phyloP scores from a whole-genome alignment of 1,139 yeast genomes.

The Candida sp. region DNA sequence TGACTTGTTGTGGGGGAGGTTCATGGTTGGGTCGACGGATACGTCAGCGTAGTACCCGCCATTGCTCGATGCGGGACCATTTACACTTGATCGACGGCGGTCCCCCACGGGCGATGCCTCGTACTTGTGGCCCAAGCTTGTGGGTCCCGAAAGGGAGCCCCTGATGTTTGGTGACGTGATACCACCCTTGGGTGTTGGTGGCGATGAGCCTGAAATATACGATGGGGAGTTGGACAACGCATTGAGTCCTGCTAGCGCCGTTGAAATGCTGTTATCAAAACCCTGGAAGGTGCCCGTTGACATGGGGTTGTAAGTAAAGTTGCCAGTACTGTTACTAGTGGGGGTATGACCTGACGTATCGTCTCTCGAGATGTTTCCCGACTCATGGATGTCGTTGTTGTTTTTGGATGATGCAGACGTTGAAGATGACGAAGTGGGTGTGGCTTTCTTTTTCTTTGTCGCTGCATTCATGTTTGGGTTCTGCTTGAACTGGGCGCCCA shows the following conservation, averaged over 20 bases:
- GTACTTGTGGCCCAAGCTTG: constrained; percentile 14
- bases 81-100: constrained; percentile 31
- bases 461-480: constrained; percentile 12
- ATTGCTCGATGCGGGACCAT: constrained; percentile 29
- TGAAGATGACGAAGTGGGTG: constrained; percentile 13
- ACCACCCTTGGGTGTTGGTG: constrained; percentile 14
- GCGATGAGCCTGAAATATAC: constrained; percentile 36
- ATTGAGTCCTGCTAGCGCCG: constrained; percentile 52
- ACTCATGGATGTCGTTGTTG: constrained; percentile 14
- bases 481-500: constrained; percentile 18
- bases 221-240: constrained; percentile 47
- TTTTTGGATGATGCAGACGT: constrained; percentile 10
- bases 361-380: not conserved
- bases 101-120: constrained; percentile 27
- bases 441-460: constrained; percentile 27
- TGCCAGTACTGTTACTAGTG: constrained; percentile 8
- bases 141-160: constrained; percentile 1
- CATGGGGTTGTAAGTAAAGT: constrained; percentile 38
- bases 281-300: constrained; percentile 45
- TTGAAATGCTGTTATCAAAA: constrained; percentile 46
- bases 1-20: constrained; percentile 49
- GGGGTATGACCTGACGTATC: not conserved
- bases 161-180: constrained; percentile 3
- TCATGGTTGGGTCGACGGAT: constrained; percentile 52
- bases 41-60: constrained; percentile 56